Percentiles rank a stretch among this genome's conserved stretches.
phyloP scores from a whole-genome alignment of 768 basidiomycete species.

The Leucocoprinus leucothites region DNA sequence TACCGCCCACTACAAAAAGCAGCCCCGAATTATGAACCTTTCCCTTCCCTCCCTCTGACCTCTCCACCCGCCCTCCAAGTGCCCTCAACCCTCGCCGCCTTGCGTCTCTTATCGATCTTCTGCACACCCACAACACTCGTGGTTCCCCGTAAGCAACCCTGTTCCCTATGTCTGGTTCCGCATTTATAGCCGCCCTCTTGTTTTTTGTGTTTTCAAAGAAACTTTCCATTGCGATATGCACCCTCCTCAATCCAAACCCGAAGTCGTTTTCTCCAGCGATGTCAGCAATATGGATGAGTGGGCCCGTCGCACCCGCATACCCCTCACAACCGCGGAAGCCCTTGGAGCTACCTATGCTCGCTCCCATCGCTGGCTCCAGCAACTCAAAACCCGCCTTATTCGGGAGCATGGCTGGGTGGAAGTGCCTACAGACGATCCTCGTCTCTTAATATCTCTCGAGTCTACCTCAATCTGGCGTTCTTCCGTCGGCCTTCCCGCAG shows the following conservation, averaged over 20 bases:
- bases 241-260: conserved; percentile 31
- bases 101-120: conserved; percentile 24
- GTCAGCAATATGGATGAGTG: conserved; percentile 82
- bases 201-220: conserved; percentile 2
- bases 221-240: conserved; percentile 25
- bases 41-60: conserved; percentile 23
- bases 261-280: conserved; percentile 77
- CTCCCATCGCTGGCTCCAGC: conserved; percentile 72
- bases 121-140: background rate
- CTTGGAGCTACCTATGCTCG: conserved; percentile 78
- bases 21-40: conserved; percentile 25
- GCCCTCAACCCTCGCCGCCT: conserved; percentile 18
- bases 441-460: conserved; percentile 80
- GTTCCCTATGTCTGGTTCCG: conserved; percentile 5
- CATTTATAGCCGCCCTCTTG: conserved; percentile 13
- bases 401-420: conserved; percentile 72
- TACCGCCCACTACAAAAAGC: conserved; percentile 43
- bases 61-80: conserved; percentile 23
- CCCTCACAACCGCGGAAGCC: conserved; percentile 79
- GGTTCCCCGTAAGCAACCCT: conserved; percentile 14
- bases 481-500: conserved; percentile 69
- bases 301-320: conserved; percentile 76
- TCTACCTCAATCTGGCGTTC: conserved; percentile 78
- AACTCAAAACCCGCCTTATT: conserved; percentile 60
- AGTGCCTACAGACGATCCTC: conserved; percentile 50